These are phyloP conservation scores for Brachypodium distachyon DNA, from an alignment of 202 grass and related monocot genomes.

Conservation along the genomic window DNA sequence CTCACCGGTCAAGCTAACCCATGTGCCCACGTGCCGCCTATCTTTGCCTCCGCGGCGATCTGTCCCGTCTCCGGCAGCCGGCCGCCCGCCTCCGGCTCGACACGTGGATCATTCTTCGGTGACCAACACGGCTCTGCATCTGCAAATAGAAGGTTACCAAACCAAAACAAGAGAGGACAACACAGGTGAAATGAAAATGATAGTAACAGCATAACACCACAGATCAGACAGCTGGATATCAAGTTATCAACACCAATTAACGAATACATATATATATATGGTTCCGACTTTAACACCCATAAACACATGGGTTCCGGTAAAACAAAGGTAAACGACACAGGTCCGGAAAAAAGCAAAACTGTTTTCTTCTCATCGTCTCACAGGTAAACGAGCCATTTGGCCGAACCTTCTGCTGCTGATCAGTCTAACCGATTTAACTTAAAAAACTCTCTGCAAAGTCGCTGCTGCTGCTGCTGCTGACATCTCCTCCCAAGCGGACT, in stretches of 20 bases:
- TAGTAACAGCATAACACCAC: no score
- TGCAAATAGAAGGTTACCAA: neutral
- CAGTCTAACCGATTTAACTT: constrained; percentile 37
- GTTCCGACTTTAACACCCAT: no score
- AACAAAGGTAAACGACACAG: no score
- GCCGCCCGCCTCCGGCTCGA: neutral
- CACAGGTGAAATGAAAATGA: neutral
- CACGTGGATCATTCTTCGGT: neutral
- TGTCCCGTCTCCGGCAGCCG: constrained; percentile 5
- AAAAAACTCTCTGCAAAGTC: constrained; percentile 32
- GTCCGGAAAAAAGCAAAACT: constrained; percentile 3
- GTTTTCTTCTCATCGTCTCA: neutral
- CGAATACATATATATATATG: neutral
- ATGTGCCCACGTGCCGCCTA: constrained; percentile 23
- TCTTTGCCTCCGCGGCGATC: neutral
- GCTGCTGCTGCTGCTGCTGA: no score
- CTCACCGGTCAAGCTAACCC: constrained; percentile 3
- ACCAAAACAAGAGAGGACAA: neutral
- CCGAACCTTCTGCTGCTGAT: constrained; percentile 26
- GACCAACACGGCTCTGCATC: constrained; percentile 1
- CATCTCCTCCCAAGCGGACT: constrained; percentile 7
- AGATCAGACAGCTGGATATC: neutral
- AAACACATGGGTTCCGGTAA: no score
- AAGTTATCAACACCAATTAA: no score
- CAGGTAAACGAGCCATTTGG: constrained; percentile 31